Evolutionary conservation across 805 yeast genomes (phyloP).

Genomic region (Yarrowia bubula): DNA sequence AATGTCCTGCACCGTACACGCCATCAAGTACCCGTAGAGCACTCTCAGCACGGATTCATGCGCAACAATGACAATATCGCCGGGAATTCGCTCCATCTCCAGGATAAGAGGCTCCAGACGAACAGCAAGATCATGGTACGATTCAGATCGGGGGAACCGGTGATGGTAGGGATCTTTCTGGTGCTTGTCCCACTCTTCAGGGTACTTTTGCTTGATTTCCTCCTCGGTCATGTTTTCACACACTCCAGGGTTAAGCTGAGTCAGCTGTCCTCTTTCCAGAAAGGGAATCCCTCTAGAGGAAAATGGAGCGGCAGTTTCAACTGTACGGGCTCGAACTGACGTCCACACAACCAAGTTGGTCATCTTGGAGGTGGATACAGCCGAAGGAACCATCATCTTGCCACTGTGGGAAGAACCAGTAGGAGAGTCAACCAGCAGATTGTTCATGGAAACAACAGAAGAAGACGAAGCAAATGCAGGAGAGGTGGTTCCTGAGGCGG

Average conservation of each 20-base stretch:
- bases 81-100: conserved; percentile 84
- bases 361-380: conserved; percentile 39
- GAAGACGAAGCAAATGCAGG: conserved; percentile 22
- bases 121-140: conserved; percentile 93
- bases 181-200: conserved; percentile 67
- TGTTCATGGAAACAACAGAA: conserved; percentile 11
- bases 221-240: conserved; percentile 66
- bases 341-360: conserved; percentile 88
- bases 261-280: conserved; percentile 74
- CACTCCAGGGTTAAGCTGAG: conserved; percentile 86
- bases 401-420: not conserved
- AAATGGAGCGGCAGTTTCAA: conserved; percentile 73
- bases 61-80: conserved; percentile 84
- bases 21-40: conserved; percentile 92
- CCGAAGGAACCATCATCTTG: conserved; percentile 21
- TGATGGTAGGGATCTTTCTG: conserved; percentile 84
- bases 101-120: conserved; percentile 88
- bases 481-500: conserved; percentile 13
- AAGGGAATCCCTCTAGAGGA: conserved; percentile 57
- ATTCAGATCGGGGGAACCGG: conserved; percentile 87
- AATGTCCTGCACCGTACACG: conserved; percentile 80
- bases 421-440: conserved; percentile 7
- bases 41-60: conserved; percentile 89
- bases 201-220: conserved; percentile 59
- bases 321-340: conserved; percentile 80